Conservation (phyloP, 139 green algal species). For the Volvox africanus region DNA sequence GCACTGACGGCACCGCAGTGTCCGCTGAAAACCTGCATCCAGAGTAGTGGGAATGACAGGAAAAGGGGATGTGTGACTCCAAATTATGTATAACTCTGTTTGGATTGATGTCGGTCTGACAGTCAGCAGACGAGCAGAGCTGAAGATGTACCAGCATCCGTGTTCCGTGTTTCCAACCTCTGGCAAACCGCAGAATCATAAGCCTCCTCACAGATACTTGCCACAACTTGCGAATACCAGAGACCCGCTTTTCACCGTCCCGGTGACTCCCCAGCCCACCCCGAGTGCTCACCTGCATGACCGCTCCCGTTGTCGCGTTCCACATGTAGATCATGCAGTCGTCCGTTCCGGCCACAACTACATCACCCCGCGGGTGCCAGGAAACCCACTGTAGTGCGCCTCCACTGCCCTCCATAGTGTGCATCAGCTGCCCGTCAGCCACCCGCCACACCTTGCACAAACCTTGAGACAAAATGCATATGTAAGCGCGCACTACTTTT, state of each 20-base stretch:
- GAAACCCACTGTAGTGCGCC: conserved; percentile 89
- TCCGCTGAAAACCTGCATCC: conserved; percentile 84
- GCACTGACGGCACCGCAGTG: conserved; percentile 87
- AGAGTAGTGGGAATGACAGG: not conserved
- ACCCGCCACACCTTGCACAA: conserved; percentile 80
- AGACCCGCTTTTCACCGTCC: no score
- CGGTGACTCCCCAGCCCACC: not conserved
- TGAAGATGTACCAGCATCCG: no score
- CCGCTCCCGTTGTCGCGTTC: conserved; percentile 84
- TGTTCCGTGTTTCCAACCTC: no score
- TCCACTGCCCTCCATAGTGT: conserved; percentile 84
- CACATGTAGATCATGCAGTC: conserved; percentile 98
- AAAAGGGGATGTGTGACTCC: no score
- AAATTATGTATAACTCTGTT: no score
- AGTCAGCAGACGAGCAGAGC: no score
- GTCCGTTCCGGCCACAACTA: conserved; percentile 91
- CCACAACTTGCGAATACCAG: no score
- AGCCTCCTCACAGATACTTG: not conserved
- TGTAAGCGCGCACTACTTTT: not conserved
- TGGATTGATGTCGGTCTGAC: no score
- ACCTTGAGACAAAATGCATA: conserved; percentile 50
- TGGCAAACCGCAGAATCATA: no score
- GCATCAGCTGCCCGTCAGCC: conserved; percentile 62
- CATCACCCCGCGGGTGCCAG: conserved; percentile 94
- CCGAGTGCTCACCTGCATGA: conserved; percentile 84